Conservation (phyloP, 78 protist genomes). For the Cyanophora paradoxa region DNA sequence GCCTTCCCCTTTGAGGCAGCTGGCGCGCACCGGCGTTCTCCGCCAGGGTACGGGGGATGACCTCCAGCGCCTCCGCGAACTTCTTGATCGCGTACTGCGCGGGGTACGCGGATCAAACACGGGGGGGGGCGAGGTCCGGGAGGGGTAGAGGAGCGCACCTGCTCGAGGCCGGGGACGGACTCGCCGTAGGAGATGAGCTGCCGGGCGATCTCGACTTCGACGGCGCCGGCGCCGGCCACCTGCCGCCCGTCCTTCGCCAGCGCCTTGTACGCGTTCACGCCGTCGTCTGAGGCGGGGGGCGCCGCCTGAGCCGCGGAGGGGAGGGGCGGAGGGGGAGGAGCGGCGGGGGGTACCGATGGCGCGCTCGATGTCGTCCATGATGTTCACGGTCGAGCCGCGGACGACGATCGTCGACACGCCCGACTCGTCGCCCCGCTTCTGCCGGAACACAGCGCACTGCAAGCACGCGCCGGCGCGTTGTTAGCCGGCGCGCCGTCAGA, state of each 20-base stretch:
- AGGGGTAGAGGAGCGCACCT: not conserved
- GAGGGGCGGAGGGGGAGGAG: not conserved
- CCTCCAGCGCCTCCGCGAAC: slow-evolving; percentile 87
- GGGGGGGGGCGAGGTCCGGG: too few relatives aligned
- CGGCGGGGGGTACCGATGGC: slow-evolving; percentile 67
- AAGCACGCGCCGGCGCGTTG: too few relatives aligned
- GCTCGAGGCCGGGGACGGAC: slow-evolving; percentile 35
- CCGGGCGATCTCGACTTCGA: slow-evolving; percentile 80
- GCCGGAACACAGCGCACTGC: slow-evolving; percentile 12
- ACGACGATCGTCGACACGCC: slow-evolving; percentile 85
- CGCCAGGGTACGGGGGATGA: slow-evolving; percentile 93
- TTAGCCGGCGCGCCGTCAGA: too few relatives aligned
- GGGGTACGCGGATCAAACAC: not conserved
- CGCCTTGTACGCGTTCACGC: slow-evolving; percentile 84
- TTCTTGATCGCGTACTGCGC: slow-evolving; percentile 82
- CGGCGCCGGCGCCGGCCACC: slow-evolving; percentile 97
- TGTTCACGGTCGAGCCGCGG: slow-evolving; percentile 89
- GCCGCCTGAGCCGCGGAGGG: not conserved
- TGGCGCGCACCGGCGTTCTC: slow-evolving; percentile 81
- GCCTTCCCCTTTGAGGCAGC: not conserved
- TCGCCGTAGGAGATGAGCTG: not conserved
- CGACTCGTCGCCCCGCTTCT: not conserved
- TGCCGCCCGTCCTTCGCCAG: slow-evolving; percentile 74
- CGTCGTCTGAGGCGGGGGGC: slow-evolving; percentile 71
- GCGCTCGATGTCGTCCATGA: slow-evolving; percentile 94